phyloP scores from a whole-genome alignment of 805 yeast species.

The Lipomyces kockii region DNA sequence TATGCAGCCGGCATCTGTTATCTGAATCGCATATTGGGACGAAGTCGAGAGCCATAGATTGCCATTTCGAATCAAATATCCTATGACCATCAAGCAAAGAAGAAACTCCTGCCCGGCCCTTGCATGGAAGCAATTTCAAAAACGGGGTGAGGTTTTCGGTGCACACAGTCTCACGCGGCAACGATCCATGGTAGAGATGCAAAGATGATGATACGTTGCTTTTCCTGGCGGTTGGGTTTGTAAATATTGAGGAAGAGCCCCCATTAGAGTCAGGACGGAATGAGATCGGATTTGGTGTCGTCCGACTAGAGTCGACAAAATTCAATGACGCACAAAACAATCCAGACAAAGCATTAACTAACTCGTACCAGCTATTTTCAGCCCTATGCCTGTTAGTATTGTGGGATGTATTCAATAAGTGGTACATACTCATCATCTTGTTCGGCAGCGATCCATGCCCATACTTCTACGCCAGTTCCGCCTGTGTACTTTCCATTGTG shows the following conservation, averaged over 20 bases:
- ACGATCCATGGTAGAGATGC: conserved; percentile 71
- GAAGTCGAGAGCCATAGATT: conserved; percentile 86
- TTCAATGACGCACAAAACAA: conserved; percentile 93
- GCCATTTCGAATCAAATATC: conserved; percentile 91
- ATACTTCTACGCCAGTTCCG: conserved; percentile 93
- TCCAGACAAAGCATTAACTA: conserved; percentile 82
- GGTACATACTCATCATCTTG: conserved; percentile 49
- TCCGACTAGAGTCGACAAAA: conserved; percentile 77
- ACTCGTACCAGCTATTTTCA: conserved; percentile 61
- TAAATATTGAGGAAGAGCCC: neutral
- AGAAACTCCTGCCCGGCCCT: conserved; percentile 87
- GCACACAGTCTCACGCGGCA: conserved; percentile 94
- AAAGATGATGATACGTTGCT: conserved; percentile 11
- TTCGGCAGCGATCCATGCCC: conserved; percentile 80
- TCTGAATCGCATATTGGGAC: conserved; percentile 55
- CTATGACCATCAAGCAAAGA: conserved; percentile 74
- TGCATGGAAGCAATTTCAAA: conserved; percentile 84
- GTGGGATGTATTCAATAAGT: neutral
- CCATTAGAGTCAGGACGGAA: conserved; percentile 9
- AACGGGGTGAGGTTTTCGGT: conserved; percentile 97
- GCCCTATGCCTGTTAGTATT: conserved; percentile 36
- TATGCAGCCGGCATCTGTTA: conserved; percentile 52
- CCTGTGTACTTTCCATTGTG: conserved; percentile 73
- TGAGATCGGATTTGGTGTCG: conserved; percentile 62
- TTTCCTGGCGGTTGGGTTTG: conserved; percentile 1